Base-by-base conservation (phyloP, 2,329 filamentous ascomycete species). In the Zymoseptoria pseudotritici region DNA sequence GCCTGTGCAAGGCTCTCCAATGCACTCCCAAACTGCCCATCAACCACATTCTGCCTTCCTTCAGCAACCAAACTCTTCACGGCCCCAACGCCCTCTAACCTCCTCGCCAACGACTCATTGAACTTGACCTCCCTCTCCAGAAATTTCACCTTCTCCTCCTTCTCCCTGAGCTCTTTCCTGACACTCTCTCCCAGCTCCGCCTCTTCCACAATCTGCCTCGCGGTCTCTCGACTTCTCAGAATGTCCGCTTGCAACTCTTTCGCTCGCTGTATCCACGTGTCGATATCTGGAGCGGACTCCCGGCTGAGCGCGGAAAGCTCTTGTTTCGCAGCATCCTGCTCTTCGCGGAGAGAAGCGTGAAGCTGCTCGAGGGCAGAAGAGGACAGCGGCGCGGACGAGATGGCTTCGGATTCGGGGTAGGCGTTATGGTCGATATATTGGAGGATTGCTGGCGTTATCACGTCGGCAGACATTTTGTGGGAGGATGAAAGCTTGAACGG, bases 211-310 rank as follows among this genome's bases (percentile, higher is more conserved):
- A 97, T 95, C 60, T 91, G 86, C 69, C 86, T 86, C 21, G 93
- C 91, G 42, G 91, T 86, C 17, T 84, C 82, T 69, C 90, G 87
- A 22, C 91, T 93, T 53, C 85, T 83, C 68, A 90, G 85, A 65
- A 97, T 93, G 71, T 97, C 93, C 63, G 87, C 83, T 73, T 96
- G 90, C 7, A 97, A 83, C 56, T 87, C 85, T 74, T 90, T 90
- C 54, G 92, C 91, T 73, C 94, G 90, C 56, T 81, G 78, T 59
- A 95, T 89, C 93, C 93, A 97, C 56, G 86, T 83, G 70, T 91
- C 88, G 55, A 96, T 88, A 69, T 95, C 88, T 49, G 86, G 83
- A 59, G 87, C 88, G 19, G 86, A 88, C 65, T 91, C 86, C 70
- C 86, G 83, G 74, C 92, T 95, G 63, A 94, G 84, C 21, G 79